phyloP scores from a whole-genome alignment of 202 grass and related monocot species.

The Cymbopogon flexuosus region DNA sequence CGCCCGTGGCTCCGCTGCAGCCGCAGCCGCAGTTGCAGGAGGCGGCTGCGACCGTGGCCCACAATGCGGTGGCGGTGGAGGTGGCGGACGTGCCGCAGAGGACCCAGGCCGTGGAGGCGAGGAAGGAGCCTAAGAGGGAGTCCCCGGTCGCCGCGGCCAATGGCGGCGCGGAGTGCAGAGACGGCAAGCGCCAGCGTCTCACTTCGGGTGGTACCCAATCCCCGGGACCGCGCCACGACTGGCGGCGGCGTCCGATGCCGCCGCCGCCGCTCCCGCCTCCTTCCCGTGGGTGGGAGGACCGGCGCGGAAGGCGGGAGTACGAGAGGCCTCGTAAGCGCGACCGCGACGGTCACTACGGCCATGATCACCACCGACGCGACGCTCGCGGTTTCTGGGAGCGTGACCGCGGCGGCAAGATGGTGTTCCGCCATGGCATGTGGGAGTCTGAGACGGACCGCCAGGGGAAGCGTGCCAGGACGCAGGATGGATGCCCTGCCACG shows the following conservation, averaged over 20 bases:
- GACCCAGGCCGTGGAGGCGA: background rate
- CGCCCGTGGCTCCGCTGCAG: background rate
- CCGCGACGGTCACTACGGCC: slow-evolving; percentile 39
- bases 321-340: slow-evolving; percentile 59
- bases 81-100: background rate
- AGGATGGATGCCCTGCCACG: slow-evolving; percentile 10
- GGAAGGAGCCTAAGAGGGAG: slow-evolving; percentile 39
- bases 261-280: background rate
- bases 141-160: background rate
- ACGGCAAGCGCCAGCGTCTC: slow-evolving; percentile 44
- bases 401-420: slow-evolving; percentile 75
- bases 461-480: slow-evolving; percentile 49
- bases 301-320: slow-evolving; percentile 50
- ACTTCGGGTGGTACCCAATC: background rate
- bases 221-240: slow-evolving; percentile 26
- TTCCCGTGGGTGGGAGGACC: slow-evolving; percentile 34
- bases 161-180: slow-evolving; percentile 36
- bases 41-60: background rate
- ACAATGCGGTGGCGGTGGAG: slow-evolving; percentile 28
- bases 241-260: slow-evolving; percentile 28
- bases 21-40: slow-evolving; percentile 3
- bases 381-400: slow-evolving; percentile 83
- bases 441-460: slow-evolving; percentile 61
- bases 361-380: slow-evolving; percentile 52
- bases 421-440: slow-evolving; percentile 74